Conservation (phyloP, 208 protist genomes). For the Trypanosoma caninum region DNA sequence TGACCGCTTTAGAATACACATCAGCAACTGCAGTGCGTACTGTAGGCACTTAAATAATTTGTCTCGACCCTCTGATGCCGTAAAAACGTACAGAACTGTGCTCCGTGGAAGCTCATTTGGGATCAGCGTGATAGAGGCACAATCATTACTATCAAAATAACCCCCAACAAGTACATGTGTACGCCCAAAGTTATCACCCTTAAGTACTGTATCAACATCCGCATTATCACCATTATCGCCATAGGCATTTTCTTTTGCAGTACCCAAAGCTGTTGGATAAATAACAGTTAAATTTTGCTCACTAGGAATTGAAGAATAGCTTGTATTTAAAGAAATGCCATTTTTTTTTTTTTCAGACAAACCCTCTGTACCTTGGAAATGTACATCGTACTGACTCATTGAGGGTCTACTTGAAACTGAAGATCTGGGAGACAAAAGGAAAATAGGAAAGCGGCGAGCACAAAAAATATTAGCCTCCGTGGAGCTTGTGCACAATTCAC, state of each 20-base stretch:
- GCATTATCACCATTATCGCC: background rate
- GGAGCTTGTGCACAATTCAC: background rate
- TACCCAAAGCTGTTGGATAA: too few relatives aligned
- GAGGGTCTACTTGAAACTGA: background rate
- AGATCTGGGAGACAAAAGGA: background rate
- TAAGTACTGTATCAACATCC: background rate
- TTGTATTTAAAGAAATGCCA: too few relatives aligned
- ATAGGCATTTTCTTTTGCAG: constrained; percentile 13
- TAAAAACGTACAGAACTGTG: constrained; percentile 82
- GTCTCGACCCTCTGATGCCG: constrained; percentile 80
- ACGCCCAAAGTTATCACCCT: constrained; percentile 44
- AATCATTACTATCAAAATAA: constrained; percentile 49
- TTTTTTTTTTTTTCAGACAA: constrained; percentile 1
- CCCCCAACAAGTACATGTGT: constrained; percentile 78
- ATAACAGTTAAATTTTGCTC: too few relatives aligned
- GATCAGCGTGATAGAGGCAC: constrained; percentile 45
- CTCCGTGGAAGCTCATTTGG: constrained; percentile 78
- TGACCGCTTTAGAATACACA: constrained; percentile 67
- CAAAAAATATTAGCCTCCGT: background rate
- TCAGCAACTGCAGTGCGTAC: constrained; percentile 69
- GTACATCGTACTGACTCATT: background rate
- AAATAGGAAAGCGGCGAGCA: constrained; percentile 10
- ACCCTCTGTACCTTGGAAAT: too few relatives aligned
- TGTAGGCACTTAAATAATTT: constrained; percentile 81
- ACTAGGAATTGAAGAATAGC: too few relatives aligned